Percentiles rank a stretch among this genome's conserved stretches.
phyloP scores from a whole-genome alignment of 2,329 filamentous ascomycete genomes.

The Fusarium sp. region DNA sequence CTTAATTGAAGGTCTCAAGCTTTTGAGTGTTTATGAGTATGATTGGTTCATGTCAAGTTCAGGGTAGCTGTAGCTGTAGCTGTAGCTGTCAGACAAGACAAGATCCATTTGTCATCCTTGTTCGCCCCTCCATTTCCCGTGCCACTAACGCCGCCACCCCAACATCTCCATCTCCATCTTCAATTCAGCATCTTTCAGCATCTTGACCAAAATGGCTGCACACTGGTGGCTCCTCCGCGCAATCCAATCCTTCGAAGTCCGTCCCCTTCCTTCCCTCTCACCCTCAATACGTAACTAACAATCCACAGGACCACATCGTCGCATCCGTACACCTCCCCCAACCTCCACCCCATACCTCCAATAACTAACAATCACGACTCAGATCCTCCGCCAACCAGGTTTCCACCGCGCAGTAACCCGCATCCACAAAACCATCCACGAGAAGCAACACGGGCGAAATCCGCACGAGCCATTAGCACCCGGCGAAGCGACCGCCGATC shows the following conservation, averaged over 20 bases:
- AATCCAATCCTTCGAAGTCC: conserved; percentile 52
- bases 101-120: conserved; percentile 27
- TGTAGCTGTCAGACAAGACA: not conserved
- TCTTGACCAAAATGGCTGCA: conserved; percentile 47
- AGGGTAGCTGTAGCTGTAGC: conserved; percentile 20
- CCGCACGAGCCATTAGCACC: conserved; percentile 63
- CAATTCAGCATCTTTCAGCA: not conserved
- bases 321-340: conserved; percentile 43
- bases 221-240: conserved; percentile 51
- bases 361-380: conserved; percentile 12
- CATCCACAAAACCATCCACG: conserved; percentile 64
- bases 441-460: conserved; percentile 61
- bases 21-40: not conserved
- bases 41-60: not conserved
- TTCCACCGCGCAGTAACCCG: conserved; percentile 65
- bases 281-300: conserved; percentile 19
- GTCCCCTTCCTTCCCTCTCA: accelerated
- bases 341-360: not conserved
- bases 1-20: not conserved
- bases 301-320: conserved; percentile 50
- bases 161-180: not conserved
- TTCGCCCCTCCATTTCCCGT: conserved; percentile 24
- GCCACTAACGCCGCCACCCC: not conserved
- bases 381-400: conserved; percentile 63
- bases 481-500: conserved; percentile 64